phyloP scores from a whole-genome alignment of 805 yeast genomes.

The Pichia paraexigua region DNA sequence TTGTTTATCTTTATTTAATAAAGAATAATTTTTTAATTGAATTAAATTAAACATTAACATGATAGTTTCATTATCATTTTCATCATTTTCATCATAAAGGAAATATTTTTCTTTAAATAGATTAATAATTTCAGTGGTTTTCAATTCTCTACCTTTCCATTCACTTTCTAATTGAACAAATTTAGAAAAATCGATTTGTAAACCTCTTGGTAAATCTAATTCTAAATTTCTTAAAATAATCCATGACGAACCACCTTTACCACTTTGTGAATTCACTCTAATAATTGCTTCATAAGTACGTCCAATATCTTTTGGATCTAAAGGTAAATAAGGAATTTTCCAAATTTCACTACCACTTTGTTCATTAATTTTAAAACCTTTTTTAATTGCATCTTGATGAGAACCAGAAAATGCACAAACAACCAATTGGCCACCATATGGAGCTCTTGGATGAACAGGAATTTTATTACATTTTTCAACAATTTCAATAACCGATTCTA shows the following conservation, averaged over 20 bases:
- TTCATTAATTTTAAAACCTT: conserved; percentile 54
- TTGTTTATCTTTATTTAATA: conserved; percentile 30
- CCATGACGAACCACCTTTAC: conserved; percentile 90
- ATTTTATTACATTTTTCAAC: conserved; percentile 77
- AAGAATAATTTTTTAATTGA: conserved; percentile 20
- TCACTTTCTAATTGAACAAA: conserved; percentile 68
- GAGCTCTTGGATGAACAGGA: conserved; percentile 71
- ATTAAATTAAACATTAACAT: conserved; percentile 15
- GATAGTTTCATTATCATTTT: conserved; percentile 11
- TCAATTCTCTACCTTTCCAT: conserved; percentile 61
- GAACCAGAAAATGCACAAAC: conserved; percentile 81
- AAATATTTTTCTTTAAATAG: conserved; percentile 55
- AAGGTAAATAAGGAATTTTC: conserved; percentile 75
- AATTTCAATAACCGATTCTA: conserved; percentile 56
- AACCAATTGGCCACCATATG: conserved; percentile 76
- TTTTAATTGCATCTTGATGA: conserved; percentile 85
- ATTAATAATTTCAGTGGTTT: conserved; percentile 52
- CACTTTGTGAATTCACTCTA: conserved; percentile 81
- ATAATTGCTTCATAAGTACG: conserved; percentile 89
- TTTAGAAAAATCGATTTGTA: conserved; percentile 69
- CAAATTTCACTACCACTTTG: conserved; percentile 34
- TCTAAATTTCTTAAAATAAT: conserved; percentile 68
- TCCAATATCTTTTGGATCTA: conserved; percentile 80
- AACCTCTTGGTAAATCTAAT: conserved; percentile 72
- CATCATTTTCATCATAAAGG: conserved; percentile 23